Base-by-base conservation (phyloP, 2,329 filamentous ascomycete genomes). In the Beauveria rudraprayagi region DNA sequence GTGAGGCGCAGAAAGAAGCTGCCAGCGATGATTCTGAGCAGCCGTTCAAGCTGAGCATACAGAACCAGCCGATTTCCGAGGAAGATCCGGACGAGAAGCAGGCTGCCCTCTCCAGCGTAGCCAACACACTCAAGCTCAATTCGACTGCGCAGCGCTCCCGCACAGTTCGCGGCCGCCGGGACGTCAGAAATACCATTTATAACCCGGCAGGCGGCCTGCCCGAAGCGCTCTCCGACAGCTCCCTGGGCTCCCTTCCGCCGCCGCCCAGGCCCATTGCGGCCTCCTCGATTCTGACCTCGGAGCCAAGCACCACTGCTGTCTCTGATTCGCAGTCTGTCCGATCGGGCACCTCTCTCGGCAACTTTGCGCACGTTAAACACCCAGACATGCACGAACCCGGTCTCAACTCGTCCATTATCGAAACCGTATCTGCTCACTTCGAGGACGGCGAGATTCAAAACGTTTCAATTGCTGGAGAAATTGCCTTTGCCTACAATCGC, bases 271-370 rank as follows among this genome's bases (percentile, higher is more conserved):
- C 80, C 10, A 76, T 81, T 5, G 78, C 83, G 3, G 71, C 83
- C 3, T 71, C 83, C 46, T 76, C 80, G 44, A 77, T 81, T 3
- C 75, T 88, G 47, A 80, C 86, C 8, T 85, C 91, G 17, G 86
- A 90, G 71, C 77, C 82, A 57, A 80, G 83, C 77, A 70, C 80
- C 37, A 76, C 80, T 1, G 80, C 75, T 26, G 78, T 80, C 17
- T 95, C 92, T 1, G 94, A 99, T 72, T 92, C 90, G 3, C 91
- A 93, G 61, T 97, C 94, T 1, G 88, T 97, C 63, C 88, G 92
- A 54, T 99, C 94, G 3, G 89, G 89, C 2, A 90, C 91, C 65
- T 96, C 92, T 2, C 76, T 93, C 47, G 86, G 85, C 66, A 85
- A 86, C 50, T 77, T 88, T 48, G 81, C 81, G 4, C 84, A 89